These are phyloP conservation scores for Aspergillus haitiensis DNA, from an alignment of 495 filamentous ascomycete species.

Conservation along the genomic window DNA sequence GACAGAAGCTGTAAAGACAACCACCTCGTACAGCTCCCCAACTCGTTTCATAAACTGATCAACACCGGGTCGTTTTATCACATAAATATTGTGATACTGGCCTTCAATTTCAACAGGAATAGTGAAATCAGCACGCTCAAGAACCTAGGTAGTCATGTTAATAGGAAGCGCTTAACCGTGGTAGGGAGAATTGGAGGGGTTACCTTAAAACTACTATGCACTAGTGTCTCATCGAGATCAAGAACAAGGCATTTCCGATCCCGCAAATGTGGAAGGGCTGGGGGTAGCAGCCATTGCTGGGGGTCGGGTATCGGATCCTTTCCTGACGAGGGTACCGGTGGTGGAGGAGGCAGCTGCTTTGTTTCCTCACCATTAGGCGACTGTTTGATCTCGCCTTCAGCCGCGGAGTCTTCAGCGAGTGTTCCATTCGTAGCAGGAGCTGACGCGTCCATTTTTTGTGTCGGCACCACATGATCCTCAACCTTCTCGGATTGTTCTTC, in stretches of 20 bases:
- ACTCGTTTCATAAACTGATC: conserved; percentile 99
- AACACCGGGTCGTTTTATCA: conserved; percentile 96
- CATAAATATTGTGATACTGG: conserved; percentile 98
- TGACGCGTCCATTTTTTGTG: conserved; percentile 16
- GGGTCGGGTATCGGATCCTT: conserved; percentile 40
- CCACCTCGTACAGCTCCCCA: conserved; percentile 96
- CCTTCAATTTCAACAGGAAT: conserved; percentile 99
- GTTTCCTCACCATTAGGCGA: conserved; percentile 34
- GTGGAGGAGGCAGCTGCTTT: conserved; percentile 52
- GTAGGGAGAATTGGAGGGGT: conserved; percentile 19
- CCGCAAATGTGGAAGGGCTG: conserved; percentile 71
- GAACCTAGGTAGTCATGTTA: conserved; percentile 61
- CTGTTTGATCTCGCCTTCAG: conserved; percentile 28
- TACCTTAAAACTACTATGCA: conserved; percentile 99
- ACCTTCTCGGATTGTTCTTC: conserved; percentile 11
- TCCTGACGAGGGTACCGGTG: conserved; percentile 53
- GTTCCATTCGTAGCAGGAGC: conserved; percentile 7
- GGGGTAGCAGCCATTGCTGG: conserved; percentile 76
- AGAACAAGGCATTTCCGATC: conserved; percentile 93
- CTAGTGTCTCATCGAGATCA: conserved; percentile 96
- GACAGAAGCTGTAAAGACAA: conserved; percentile 97
- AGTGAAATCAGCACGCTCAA: conserved; percentile 98
- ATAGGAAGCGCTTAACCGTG: conserved; percentile 2
- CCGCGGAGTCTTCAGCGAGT: conserved; percentile 17
- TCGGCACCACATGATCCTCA: conserved; percentile 12